phyloP scores from a whole-genome alignment of 2,329 filamentous ascomycete genomes.

The Endothia cerciana region DNA sequence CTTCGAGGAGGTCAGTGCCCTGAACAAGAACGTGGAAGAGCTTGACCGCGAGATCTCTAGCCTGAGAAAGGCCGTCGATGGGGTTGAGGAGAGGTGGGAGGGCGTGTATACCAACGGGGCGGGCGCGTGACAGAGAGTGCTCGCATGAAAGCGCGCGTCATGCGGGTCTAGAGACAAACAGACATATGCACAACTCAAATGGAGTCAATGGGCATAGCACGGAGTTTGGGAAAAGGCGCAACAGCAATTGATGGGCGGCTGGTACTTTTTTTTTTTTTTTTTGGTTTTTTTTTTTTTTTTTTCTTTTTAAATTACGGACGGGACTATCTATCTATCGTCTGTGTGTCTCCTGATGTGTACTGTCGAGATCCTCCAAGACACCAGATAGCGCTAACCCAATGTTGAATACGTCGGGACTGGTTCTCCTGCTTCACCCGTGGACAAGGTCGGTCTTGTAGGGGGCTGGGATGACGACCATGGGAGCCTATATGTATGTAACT shows the following conservation, averaged over 20 bases:
- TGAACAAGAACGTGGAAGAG: constrained; percentile 82
- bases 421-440: background rate
- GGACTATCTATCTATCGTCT: constrained; percentile 2
- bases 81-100: constrained; percentile 65
- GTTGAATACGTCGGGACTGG: background rate
- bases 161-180: background rate
- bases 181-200: background rate
- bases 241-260: background rate
- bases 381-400: background rate
- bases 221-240: constrained; percentile 3
- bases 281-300: background rate
- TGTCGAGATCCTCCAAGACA: background rate
- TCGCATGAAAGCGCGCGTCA: background rate
- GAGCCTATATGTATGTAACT: background rate
- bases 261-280: background rate
- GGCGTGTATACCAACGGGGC: constrained; percentile 49
- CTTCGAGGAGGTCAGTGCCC: constrained; percentile 83
- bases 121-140: background rate
- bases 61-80: constrained; percentile 65
- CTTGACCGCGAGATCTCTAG: constrained; percentile 76
- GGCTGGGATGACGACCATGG: background rate
- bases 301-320: too few relatives aligned
- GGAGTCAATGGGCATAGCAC: constrained; percentile 16
- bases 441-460: background rate
- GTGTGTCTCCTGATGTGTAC: background rate